Evolutionary conservation across 2,329 filamentous ascomycete genomes (phyloP), one percentile per base, ranked within the genome.

Genomic region (Thelonectria olida): DNA sequence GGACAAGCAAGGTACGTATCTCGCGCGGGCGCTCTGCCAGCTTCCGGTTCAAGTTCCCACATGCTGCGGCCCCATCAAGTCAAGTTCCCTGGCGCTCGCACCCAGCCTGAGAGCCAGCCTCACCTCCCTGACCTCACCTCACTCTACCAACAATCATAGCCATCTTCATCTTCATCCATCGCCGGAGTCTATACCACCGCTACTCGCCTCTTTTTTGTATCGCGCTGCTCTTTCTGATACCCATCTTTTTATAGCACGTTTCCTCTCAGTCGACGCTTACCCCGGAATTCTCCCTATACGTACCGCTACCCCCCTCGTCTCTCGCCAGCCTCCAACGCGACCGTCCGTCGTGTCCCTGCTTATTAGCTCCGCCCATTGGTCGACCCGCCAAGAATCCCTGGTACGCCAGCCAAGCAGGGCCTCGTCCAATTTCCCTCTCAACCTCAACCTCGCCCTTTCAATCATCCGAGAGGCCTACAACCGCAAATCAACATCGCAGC

Each of bases 381-480:
- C 62, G 64, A 70, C 69, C 63, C 66, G 69, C 69, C 65, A 68
- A 69, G 67, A 57, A 59, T 63, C 66, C 69, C 69, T 69, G 69
- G 34, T 67, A 61, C 66, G 62, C 67, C 64, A 63, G 66, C 62
- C 67, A 61, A 70, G 66, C 62, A 70, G 68, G 58, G 62, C 59
- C 50, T 72, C 63, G 41, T 60, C 69, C 69, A 72, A 72, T 72
- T 68, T 72, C 69, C 69, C 64, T 64, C 67, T 52, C 50, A 48
- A 63, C 66, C 62, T 65, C 49, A 10, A 10, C 31, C 31, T 34
- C n/a, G 53, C 48, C 50, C 56, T 63, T 68, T 66, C 60, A 54
- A 61, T 58, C 54, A 64, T 47, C 67, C 63, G 42, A 68, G 66
- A 70, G 53, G 41, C 58, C 45, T 54, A 27, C 60, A 41, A 45